Base-by-base conservation (phyloP, 2,329 filamentous ascomycete species). In the Colletotrichum musae region DNA sequence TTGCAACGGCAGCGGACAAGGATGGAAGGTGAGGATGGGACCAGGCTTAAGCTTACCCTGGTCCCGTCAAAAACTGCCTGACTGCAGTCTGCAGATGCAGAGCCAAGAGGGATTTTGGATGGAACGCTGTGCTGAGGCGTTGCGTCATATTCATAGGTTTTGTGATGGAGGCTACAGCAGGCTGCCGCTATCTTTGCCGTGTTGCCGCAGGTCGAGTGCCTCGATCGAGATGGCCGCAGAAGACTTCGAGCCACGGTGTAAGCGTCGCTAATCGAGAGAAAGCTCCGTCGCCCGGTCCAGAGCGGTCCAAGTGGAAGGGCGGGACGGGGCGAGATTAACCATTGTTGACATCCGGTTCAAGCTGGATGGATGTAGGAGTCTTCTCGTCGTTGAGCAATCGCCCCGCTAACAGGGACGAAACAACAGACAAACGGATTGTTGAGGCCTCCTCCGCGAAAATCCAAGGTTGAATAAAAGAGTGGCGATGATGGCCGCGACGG, bases 21-120 rank as follows among this genome's bases (percentile, higher is more conserved):
- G 50, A 32, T 56, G 4, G 10, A 50, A 39, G 9, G 5, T 54
- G 26, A 36, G 54, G 43, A 66, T 43, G 54, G 50, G 41, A 45
- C 54, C 50, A 52, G 54, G 43, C 18, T 59, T 56, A 54, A 60
- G 66, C 66, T 60, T 66, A 66, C 62, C 66, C 62, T 69, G 66
- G 41, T 36, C 50, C 54, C 41, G 56, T 69, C 62, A 45, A 51
- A 21, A 26, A 45, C 39, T 60, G 50, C 56, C 50, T 65, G 43
- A 69, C 66, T 56, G 62, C 41, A 32, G 28, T 6, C 28, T 32
- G 5, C 32, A 36, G 32, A 36, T 36, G 32, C 32, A 45, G 50
- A 64, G 54, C 41, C 24, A 56, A 43, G 60, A 69, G 61, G 54
- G 62, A 53, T 60, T 66, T 28, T 45, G 32, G 50, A 59, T 66